Base-by-base conservation (phyloP, 2,329 filamentous ascomycete genomes). In the Calcarisporium arbuscula region DNA sequence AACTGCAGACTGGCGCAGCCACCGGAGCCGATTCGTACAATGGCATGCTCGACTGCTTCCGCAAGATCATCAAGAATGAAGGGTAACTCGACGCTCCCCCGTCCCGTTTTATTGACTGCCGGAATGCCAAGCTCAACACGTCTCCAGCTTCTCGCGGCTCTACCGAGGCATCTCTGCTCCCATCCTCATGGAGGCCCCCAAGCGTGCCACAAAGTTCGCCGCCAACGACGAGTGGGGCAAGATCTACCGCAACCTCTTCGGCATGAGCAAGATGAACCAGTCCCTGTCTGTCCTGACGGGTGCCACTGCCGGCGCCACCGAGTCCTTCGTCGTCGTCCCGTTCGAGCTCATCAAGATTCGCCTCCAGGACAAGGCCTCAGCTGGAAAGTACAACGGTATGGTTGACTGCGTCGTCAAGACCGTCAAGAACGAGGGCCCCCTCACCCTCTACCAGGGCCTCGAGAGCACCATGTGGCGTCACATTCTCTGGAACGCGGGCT, bases 331-430 rank as follows among this genome's bases (percentile, higher is more conserved):
- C 47, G 92, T 98, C 41, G 92, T 98, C 20, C 92, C 92, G 32
- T 98, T 98, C 61, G 92, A 95, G 71, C 78, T 95, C 39, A 83
- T 98, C 73, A 98, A 98, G 77, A 98, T 98, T 58, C 82, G 92
- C 48, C 75, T 98, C 30, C 92, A 98, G 63, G 92, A 98, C 69
- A 88, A 85, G 66, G 87, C 90, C 12, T 92, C 88, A 32, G 87
- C 90, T 27, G 79, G 84, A 57, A 94, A 85, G 62, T 92, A 92
- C 69, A 83, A 68, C 45, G 85, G 86, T 61, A 83, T 86, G 72
- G 50, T 89, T 22, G 86, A 94, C 63, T 83, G 82, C 42, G 76
- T 92, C 19, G 61, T 68, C 50, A 89, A 92, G 77, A 95, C 87
- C 26, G 71, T 95, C 49, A 77, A 77, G 57, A 72, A 80, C 41